Evolutionary conservation across 495 filamentous ascomycete genomes (phyloP), one percentile per base, ranked within the genome.

Genomic region (Xylaria acuta): DNA sequence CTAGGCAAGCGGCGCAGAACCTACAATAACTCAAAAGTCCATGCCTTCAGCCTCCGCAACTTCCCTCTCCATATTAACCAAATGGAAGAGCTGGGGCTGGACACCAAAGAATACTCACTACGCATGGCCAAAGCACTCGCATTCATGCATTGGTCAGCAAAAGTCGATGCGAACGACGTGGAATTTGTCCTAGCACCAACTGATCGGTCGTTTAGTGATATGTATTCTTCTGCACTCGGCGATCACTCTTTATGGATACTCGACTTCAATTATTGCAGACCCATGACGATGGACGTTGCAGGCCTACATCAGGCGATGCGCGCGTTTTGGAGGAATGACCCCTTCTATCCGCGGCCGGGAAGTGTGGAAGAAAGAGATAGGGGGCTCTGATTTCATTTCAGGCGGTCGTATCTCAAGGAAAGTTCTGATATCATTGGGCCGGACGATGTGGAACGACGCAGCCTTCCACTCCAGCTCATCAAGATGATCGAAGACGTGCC

Each of bases 131-230:
- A 53, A 2, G 25, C 49, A 27, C 49, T 53, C 49, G 49, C n/a
- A 53, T 53, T 53, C n/a, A 53, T 53, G 49, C 49, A 53, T 53
- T 53, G n/a, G 49, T 22, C n/a, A n/a, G 49, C 49, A 25, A 6
- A 25, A n/a, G n/a, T 53, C 0, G 49, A 53, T n/a, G 49, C 49
- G 22, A 53, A 12, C 7, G 49, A 25, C 12, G 20, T 53, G 22
- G 12, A 53, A 11, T 53, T 53, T 1, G 49, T 27, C 0, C 8
- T 53, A 53, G 49, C 49, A 9, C 49, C 20, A 27, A 5, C 49
- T 11, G 25, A 53, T 3, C n/a, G 8, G 3, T 8, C n/a, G 25
- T 27, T 27, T 27, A 53, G n/a, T n/a, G 22, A n/a, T n/a, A 53
- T 53, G 6, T 9, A 27, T 27, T 53, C 25, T 3, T 7, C 7